Evolutionary conservation across 768 basidiomycete species (phyloP).

Genomic region (Lactifluus subvellereus): DNA sequence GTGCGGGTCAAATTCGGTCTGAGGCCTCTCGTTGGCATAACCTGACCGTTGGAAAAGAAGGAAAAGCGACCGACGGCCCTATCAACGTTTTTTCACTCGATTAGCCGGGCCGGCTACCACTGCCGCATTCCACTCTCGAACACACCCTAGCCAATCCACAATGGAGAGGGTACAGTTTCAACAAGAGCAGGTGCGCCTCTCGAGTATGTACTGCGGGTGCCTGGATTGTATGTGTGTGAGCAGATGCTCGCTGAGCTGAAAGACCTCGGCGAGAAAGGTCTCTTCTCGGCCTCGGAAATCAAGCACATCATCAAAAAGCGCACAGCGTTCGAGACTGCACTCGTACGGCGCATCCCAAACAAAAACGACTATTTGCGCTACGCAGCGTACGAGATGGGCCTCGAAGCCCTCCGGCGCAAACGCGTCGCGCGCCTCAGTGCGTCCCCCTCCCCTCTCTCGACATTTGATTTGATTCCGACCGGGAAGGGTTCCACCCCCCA

Average conservation of each 20-base stretch:
- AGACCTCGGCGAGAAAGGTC: constrained; percentile 76
- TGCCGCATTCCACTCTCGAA: neutral
- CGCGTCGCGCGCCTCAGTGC: constrained; percentile 66
- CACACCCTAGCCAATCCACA: neutral
- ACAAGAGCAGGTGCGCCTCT: constrained; percentile 67
- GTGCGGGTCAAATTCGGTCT: constrained; percentile 47
- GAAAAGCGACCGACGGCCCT: neutral
- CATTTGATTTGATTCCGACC: neutral
- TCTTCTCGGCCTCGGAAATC: constrained; percentile 81
- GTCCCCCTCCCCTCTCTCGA: constrained; percentile 25
- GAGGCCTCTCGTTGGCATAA: constrained; percentile 48
- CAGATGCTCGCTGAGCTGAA: constrained; percentile 94
- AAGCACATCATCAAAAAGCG: constrained; percentile 81
- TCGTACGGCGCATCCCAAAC: constrained; percentile 77
- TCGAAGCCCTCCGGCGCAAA: constrained; percentile 76
- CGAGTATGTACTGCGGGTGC: neutral
- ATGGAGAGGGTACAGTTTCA: constrained; percentile 96
- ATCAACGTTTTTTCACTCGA: neutral
- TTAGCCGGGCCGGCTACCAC: constrained; percentile 1
- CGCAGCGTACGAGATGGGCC: constrained; percentile 84
- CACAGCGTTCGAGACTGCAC: constrained; percentile 74
- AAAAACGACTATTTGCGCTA: constrained; percentile 89
- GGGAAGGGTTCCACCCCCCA: too few species aligned
- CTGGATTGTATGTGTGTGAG: neutral
- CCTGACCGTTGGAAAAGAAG: constrained; percentile 1